Evolutionary conservation across 768 basidiomycete species (phyloP).

Genomic region (Porphyrellus cyaneotinctus): DNA sequence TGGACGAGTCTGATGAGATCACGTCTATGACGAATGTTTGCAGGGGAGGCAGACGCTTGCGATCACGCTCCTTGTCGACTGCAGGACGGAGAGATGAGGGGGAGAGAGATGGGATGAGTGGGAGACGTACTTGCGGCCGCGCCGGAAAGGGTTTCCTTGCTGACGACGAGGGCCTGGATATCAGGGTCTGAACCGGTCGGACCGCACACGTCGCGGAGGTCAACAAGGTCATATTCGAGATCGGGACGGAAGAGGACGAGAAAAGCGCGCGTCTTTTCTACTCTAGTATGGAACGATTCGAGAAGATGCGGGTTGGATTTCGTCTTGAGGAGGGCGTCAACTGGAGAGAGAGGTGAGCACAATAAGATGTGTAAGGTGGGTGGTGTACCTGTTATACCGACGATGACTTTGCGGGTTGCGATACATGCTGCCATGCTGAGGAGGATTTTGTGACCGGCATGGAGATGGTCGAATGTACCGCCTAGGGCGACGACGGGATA

Average conservation of each 20-base stretch:
- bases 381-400: constrained; percentile 77
- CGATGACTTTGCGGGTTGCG: constrained; percentile 71
- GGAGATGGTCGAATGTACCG: constrained; percentile 97
- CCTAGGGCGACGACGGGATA: constrained; percentile 82
- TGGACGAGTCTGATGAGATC: constrained; percentile 63
- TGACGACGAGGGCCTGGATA: constrained; percentile 90
- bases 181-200: constrained; percentile 86
- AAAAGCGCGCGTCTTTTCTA: constrained; percentile 58
- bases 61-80: constrained; percentile 66
- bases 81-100: neutral
- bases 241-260: constrained; percentile 64
- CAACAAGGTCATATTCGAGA: constrained; percentile 62
- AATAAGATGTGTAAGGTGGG: constrained; percentile 3
- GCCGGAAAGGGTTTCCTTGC: constrained; percentile 80
- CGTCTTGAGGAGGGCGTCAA: constrained; percentile 62
- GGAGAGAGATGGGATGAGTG: constrained; percentile 8
- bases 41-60: constrained; percentile 54
- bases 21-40: constrained; percentile 82
- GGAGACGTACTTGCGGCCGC: constrained; percentile 56
- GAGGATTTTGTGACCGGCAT: constrained; percentile 95
- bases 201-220: constrained; percentile 83
- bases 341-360: constrained; percentile 36
- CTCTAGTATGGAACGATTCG: constrained; percentile 57
- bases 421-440: constrained; percentile 91
- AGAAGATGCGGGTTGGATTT: constrained; percentile 70